A percentile compares a stretch with the other conserved stretches of the same genome.
phyloP scores from a whole-genome alignment of 345 rosid genomes.

The Stellera chamaejasme region DNA sequence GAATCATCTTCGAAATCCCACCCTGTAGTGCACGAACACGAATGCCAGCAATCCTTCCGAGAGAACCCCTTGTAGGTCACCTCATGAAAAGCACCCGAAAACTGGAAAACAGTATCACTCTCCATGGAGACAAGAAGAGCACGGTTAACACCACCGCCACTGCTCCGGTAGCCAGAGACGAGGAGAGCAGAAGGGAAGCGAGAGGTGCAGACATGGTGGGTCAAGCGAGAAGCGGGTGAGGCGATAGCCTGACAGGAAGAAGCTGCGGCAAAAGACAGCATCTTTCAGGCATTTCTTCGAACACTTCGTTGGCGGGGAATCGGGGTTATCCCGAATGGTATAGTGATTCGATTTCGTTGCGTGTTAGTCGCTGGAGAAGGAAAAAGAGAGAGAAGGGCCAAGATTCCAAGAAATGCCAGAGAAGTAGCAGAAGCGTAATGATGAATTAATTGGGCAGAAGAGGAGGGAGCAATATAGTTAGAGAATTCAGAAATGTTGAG shows the following conservation, averaged over 20 bases:
- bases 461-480: too few relatives aligned
- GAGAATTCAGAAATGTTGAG: too few relatives aligned
- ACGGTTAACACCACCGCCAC: slow-evolving; percentile 2
- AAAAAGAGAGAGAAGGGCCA: slow-evolving; percentile 27
- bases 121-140: slow-evolving; percentile 15
- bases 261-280: slow-evolving; percentile 44
- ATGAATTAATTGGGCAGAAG: too few relatives aligned
- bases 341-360: too few relatives aligned
- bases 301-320: slow-evolving; percentile 17
- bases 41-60: slow-evolving; percentile 16
- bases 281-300: slow-evolving; percentile 93
- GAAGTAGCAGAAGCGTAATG: background rate
- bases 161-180: slow-evolving; percentile 4
- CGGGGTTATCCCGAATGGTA: too few relatives aligned
- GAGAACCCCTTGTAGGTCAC: slow-evolving; percentile 19
- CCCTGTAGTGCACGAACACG: slow-evolving; percentile 31
- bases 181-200: slow-evolving; percentile 12
- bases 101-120: slow-evolving; percentile 13
- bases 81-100: slow-evolving; percentile 25
- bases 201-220: slow-evolving; percentile 23
- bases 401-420: slow-evolving; percentile 25
- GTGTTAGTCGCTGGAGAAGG: background rate
- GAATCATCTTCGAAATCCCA: slow-evolving; percentile 38
- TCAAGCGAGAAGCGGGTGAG: slow-evolving; percentile 15
- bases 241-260: slow-evolving; percentile 20